Conservation (phyloP, 345 rosid species). For the Populus nigra region DNA sequence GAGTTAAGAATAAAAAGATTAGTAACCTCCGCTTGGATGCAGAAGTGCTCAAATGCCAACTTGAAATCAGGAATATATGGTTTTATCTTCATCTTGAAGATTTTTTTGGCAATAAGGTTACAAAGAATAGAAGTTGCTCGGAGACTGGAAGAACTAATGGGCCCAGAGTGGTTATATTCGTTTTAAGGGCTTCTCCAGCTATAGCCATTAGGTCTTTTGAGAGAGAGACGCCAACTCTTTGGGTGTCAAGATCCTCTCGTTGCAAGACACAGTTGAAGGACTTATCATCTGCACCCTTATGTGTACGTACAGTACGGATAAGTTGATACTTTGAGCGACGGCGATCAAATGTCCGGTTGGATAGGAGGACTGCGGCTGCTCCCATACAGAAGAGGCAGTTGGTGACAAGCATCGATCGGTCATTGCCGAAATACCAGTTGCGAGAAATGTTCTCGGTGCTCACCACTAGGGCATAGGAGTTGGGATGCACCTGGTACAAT, state of each 20-base stretch:
- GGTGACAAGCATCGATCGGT: constrained; percentile 26
- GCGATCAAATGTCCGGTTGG: constrained; percentile 20
- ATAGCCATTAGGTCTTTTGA: constrained; percentile 90
- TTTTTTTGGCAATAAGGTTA: constrained; percentile 60
- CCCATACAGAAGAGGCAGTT: constrained; percentile 32
- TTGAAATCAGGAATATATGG: constrained; percentile 84
- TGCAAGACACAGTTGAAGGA: constrained; percentile 18
- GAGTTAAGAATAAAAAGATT: too few relatives aligned
- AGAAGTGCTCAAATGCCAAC: constrained; percentile 84
- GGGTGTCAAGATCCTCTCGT: constrained; percentile 26
- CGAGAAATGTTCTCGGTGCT: constrained; percentile 24
- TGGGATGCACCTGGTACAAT: constrained; percentile 12
- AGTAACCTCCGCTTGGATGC: constrained; percentile 55
- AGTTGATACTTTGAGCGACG: constrained; percentile 26
- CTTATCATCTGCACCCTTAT: constrained; percentile 23
- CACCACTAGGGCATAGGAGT: constrained; percentile 25
- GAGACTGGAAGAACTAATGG: constrained; percentile 88
- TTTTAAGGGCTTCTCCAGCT: constrained; percentile 87
- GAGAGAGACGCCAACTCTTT: constrained; percentile 62
- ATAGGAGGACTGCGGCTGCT: constrained; percentile 25
- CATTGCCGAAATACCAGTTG: constrained; percentile 23
- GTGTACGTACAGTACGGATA: constrained; percentile 15
- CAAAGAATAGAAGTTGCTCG: constrained; percentile 74
- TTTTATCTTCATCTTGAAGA: constrained; percentile 54
- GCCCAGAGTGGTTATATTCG: constrained; percentile 81